Evolutionary conservation across 257 asterid genomes (phyloP).

Genomic region (Solanum corneliomulleri): DNA sequence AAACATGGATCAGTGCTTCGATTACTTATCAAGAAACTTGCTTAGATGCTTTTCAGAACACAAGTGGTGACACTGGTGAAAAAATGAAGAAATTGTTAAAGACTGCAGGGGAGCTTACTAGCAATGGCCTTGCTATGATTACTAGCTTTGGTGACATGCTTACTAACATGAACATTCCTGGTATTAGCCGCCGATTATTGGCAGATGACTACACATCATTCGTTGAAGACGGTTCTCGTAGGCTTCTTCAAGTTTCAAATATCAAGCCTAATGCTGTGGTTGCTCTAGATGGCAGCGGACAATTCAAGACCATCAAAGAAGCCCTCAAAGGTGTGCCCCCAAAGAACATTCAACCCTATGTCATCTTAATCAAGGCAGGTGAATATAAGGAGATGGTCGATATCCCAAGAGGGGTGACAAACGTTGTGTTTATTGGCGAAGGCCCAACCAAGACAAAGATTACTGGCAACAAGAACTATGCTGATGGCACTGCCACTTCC

Average conservation of each 20-base stretch:
- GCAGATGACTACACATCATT: neutral
- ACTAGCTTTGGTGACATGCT: conserved; percentile 10
- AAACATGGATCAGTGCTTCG: conserved; percentile 59
- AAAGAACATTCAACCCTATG: conserved; percentile 12
- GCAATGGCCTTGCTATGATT: conserved; percentile 60
- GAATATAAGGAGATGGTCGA: conserved; percentile 33
- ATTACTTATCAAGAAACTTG: conserved; percentile 59
- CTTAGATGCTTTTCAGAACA: conserved; percentile 56
- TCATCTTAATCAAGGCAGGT: conserved; percentile 52
- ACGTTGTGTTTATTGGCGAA: conserved; percentile 25
- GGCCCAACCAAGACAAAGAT: conserved; percentile 32
- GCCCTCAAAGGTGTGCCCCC: conserved; percentile 30
- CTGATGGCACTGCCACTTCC: conserved; percentile 3
- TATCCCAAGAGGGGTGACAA: conserved; percentile 21
- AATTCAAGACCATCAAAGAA: conserved; percentile 28
- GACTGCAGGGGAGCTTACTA: conserved; percentile 32
- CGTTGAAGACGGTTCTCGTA: neutral
- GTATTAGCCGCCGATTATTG: conserved; percentile 19
- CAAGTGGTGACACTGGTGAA: conserved; percentile 45
- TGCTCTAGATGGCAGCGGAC: conserved; percentile 62
- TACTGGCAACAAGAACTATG: conserved; percentile 7
- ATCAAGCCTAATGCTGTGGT: conserved; percentile 34
- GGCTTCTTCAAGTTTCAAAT: conserved; percentile 8
- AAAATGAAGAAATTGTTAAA: conserved; percentile 44
- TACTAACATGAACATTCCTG: conserved; percentile 1